Evolutionary conservation across 768 basidiomycete species (phyloP).

Genomic region (Lactifluus piperatus): DNA sequence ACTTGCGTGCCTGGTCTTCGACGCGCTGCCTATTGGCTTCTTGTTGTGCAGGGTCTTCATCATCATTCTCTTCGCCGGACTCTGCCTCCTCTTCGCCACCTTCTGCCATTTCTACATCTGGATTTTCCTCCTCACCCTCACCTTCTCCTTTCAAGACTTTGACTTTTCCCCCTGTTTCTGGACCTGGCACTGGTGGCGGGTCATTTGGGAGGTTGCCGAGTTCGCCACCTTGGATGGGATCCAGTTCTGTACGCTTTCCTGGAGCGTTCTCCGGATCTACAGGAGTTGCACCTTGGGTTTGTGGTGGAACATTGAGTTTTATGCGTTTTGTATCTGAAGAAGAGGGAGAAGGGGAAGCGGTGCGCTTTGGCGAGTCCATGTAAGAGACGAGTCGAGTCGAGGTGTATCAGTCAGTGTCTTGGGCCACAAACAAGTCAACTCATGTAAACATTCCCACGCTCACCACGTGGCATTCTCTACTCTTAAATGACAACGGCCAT

Average conservation of each 20-base stretch:
- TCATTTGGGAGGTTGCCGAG: conserved; percentile 60
- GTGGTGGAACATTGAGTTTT: conserved; percentile 28
- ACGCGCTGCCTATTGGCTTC: conserved; percentile 72
- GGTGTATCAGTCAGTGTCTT: too few species aligned
- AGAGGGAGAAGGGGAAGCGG: conserved; percentile 29
- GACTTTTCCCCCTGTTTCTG: conserved; percentile 28
- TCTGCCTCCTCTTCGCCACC: conserved; percentile 69
- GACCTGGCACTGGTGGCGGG: conserved; percentile 25
- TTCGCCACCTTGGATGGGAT: conserved; percentile 71
- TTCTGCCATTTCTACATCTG: conserved; percentile 77
- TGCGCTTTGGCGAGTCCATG: conserved; percentile 31
- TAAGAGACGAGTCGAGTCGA: background rate
- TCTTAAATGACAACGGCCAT: conserved; percentile 2
- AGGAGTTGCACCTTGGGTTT: conserved; percentile 55
- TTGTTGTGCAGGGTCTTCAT: conserved; percentile 76
- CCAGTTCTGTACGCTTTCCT: conserved; percentile 84
- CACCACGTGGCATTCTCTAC: too few species aligned
- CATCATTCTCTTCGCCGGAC: conserved; percentile 74
- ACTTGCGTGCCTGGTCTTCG: conserved; percentile 85
- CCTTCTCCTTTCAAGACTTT: conserved; percentile 36
- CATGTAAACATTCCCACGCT: background rate
- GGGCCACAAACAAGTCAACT: background rate
- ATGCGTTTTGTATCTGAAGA: conserved; percentile 30
- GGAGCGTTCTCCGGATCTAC: conserved; percentile 73
- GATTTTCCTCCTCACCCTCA: conserved; percentile 60